phyloP scores from a whole-genome alignment of 169 alveolate species.

The Sarcocystis neurona region DNA sequence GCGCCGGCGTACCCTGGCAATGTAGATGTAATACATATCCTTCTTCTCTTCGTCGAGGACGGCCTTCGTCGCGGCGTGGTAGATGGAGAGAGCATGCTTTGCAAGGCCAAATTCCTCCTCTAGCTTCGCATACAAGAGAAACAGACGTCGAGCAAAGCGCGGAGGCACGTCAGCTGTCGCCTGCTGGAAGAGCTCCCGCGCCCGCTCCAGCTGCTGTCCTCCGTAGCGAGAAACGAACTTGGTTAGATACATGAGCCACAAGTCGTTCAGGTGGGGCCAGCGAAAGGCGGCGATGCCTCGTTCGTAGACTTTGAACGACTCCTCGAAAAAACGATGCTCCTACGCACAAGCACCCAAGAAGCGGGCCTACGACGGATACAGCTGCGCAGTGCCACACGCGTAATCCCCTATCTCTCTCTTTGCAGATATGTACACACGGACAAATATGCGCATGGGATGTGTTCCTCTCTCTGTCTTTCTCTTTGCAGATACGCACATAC shows the following conservation, averaged over 20 bases:
- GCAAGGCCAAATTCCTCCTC: constrained; percentile 93
- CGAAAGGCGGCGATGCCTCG: constrained; percentile 86
- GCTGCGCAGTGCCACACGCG: no score
- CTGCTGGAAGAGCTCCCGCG: constrained; percentile 90
- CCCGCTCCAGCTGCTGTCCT: constrained; percentile 89
- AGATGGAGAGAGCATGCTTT: constrained; percentile 86
- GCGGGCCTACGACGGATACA: not conserved
- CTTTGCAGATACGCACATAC: no score
- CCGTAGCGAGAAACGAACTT: constrained; percentile 85
- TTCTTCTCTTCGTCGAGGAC: constrained; percentile 72
- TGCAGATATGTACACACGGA: no score
- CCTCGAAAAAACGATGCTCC: constrained; percentile 86
- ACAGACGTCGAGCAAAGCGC: constrained; percentile 75
- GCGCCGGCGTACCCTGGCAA: constrained; percentile 74
- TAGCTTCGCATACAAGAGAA: constrained; percentile 83
- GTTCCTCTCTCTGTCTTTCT: no score
- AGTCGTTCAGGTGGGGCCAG: constrained; percentile 92
- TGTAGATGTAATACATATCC: constrained; percentile 82
- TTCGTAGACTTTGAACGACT: constrained; percentile 91
- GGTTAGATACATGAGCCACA: constrained; percentile 87
- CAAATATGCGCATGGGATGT: no score
- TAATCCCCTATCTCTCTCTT: not conserved
- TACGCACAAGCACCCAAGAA: not conserved
- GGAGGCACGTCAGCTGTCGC: constrained; percentile 79
- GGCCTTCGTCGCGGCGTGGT: constrained; percentile 79